These are phyloP conservation scores for Lentinus brumalis DNA, from an alignment of 768 basidiomycete species.

Conservation along the genomic window DNA sequence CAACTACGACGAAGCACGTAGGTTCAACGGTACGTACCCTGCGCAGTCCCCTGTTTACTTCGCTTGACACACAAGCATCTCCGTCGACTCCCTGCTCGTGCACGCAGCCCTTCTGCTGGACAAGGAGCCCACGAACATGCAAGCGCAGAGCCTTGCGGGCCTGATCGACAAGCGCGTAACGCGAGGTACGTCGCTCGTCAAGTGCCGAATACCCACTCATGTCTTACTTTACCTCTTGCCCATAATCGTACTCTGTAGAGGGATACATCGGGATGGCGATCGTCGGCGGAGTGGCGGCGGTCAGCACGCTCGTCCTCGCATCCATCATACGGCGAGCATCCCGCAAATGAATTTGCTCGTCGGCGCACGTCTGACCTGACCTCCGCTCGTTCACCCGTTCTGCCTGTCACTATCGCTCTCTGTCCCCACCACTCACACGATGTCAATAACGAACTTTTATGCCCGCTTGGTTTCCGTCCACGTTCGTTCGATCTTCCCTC, in stretches of 20 bases:
- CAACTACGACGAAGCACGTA: slow-evolving; percentile 89
- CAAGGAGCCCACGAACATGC: slow-evolving; percentile 92
- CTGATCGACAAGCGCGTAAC: slow-evolving; percentile 87
- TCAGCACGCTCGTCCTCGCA: slow-evolving; percentile 76
- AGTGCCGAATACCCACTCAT: not conserved
- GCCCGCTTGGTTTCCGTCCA: not conserved
- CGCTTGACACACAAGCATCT: not conserved
- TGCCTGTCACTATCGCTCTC: not conserved
- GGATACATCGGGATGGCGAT: slow-evolving; percentile 99
- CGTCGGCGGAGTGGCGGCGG: slow-evolving; percentile 85
- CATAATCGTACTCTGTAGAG: slow-evolving; percentile 48
- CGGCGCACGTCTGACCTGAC: slow-evolving; percentile 6
- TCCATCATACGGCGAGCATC: slow-evolving; percentile 82
- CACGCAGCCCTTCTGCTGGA: slow-evolving; percentile 76
- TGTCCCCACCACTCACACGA: not conserved
- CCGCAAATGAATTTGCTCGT: slow-evolving; percentile 38
- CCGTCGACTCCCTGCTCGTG: not conserved
- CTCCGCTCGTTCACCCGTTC: not conserved
- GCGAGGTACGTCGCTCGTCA: slow-evolving; percentile 54
- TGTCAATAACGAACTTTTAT: not conserved
- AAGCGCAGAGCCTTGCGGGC: slow-evolving; percentile 82
- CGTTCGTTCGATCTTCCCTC: not conserved
- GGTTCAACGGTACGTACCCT: slow-evolving; percentile 81
- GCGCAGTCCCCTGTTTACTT: not conserved
- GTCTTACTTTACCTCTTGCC: no score